A percentile compares a stretch with the other conserved stretches of the same genome.
These are phyloP conservation scores for Lachnellula hyalina DNA, from an alignment of 2,329 filamentous ascomycete species.

Conservation along the genomic window DNA sequence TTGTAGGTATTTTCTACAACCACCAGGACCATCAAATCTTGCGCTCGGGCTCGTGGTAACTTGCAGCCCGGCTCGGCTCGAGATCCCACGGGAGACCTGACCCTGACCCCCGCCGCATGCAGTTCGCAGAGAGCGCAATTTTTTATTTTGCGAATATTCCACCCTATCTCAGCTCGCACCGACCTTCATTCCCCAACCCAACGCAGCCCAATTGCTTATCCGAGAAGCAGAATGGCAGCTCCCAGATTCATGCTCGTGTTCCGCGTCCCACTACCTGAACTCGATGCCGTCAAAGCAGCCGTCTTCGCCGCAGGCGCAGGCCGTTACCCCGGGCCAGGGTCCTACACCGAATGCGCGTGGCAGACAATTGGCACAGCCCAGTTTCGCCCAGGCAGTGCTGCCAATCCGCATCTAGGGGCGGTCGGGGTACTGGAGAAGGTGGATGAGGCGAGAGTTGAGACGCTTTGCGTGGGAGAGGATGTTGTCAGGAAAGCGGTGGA, in stretches of 20 bases:
- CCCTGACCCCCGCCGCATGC: too few relatives aligned
- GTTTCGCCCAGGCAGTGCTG: slow-evolving; percentile 56
- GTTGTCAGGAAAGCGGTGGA: slow-evolving; percentile 51
- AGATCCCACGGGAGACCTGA: too few relatives aligned
- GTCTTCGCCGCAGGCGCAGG: slow-evolving; percentile 56
- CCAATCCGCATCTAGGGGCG: slow-evolving; percentile 59
- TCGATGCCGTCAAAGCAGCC: slow-evolving; percentile 48
- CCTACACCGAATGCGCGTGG: slow-evolving; percentile 53
- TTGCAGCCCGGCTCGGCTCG: too few relatives aligned
- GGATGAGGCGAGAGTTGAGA: slow-evolving; percentile 58
- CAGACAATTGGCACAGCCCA: slow-evolving; percentile 52
- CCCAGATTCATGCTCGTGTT: slow-evolving; percentile 42
- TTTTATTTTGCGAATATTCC: too few relatives aligned
- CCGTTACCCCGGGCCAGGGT: slow-evolving; percentile 34
- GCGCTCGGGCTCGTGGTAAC: too few relatives aligned
- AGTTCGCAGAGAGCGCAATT: too few relatives aligned
- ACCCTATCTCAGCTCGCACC: too few relatives aligned
- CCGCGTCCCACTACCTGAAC: slow-evolving; percentile 40
- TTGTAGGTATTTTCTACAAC: too few relatives aligned
- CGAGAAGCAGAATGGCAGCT: not conserved
- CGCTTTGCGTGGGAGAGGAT: slow-evolving; percentile 55
- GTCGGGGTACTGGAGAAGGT: slow-evolving; percentile 53
- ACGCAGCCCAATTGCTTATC: too few relatives aligned
- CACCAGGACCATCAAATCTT: too few relatives aligned
- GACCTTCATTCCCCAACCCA: too few relatives aligned